These are phyloP conservation scores for Diospyros lotus DNA, from an alignment of 148 eudicot species.

Conservation along the genomic window DNA sequence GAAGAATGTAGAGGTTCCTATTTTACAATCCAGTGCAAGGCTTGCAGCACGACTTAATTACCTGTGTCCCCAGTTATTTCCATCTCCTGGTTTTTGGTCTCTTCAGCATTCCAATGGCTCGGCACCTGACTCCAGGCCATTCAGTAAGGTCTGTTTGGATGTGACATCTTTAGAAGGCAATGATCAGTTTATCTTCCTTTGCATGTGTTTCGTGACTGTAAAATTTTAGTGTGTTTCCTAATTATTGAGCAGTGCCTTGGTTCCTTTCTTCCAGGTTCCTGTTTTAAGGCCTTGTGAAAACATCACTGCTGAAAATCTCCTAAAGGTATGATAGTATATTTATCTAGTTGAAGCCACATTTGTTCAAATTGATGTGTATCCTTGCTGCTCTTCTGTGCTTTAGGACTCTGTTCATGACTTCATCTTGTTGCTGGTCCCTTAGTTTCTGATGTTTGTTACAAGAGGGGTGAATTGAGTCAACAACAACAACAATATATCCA, in stretches of 20 bases:
- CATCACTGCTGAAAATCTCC: conserved; percentile 79
- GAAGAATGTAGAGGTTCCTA: conserved; percentile 73
- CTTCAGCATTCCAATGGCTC: conserved; percentile 24
- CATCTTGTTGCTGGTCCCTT: too few species aligned
- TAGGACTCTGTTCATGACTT: too few species aligned
- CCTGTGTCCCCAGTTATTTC: conserved; percentile 84
- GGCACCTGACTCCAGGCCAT: conserved; percentile 20
- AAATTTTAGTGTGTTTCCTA: conserved; percentile 7
- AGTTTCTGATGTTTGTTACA: too few species aligned
- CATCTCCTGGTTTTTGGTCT: conserved; percentile 90
- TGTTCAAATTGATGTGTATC: background rate
- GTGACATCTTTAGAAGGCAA: background rate
- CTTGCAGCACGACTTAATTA: conserved; percentile 83
- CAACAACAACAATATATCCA: too few species aligned
- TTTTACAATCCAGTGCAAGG: conserved; percentile 82
- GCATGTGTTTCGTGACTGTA: background rate
- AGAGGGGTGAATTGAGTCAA: too few species aligned
- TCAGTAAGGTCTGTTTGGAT: conserved; percentile 43
- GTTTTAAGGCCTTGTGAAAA: conserved; percentile 22
- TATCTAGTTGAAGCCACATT: background rate
- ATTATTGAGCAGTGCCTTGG: conserved; percentile 14
- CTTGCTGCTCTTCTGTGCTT: too few species aligned
- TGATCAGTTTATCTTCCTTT: background rate
- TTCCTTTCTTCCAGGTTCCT: conserved; percentile 43
- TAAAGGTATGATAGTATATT: conserved; percentile 55